Evolutionary conservation across 2,329 filamentous ascomycete genomes (phyloP).

Genomic region (Cytospora mali): DNA sequence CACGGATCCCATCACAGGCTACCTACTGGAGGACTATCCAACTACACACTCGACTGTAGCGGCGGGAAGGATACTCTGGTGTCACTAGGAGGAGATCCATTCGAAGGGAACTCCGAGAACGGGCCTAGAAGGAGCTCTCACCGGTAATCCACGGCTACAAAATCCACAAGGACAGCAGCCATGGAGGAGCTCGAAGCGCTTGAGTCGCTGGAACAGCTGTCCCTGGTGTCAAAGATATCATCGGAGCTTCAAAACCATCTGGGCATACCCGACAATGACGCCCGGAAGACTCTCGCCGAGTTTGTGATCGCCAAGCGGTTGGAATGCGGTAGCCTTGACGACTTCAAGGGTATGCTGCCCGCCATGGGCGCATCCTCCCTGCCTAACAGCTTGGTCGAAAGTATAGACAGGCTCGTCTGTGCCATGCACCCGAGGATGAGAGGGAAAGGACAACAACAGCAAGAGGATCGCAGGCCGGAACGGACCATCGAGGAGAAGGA

Average conservation of each 20-base stretch:
- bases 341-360: slow-evolving; percentile 77
- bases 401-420: slow-evolving; percentile 83
- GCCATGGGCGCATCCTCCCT: slow-evolving; percentile 79
- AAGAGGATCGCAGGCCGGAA: slow-evolving; percentile 44
- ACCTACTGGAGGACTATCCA: not conserved
- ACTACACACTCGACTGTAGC: not conserved
- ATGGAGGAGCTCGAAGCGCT: slow-evolving; percentile 94
- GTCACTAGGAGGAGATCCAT: not conserved
- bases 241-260: slow-evolving; percentile 94
- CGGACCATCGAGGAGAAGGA: slow-evolving; percentile 70
- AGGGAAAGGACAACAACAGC: slow-evolving; percentile 47
- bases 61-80: not conserved
- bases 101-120: not conserved
- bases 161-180: slow-evolving; percentile 15
- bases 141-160: not conserved
- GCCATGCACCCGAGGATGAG: slow-evolving; percentile 93
- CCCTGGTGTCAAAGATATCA: slow-evolving; percentile 91
- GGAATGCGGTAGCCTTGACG: slow-evolving; percentile 68
- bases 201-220: slow-evolving; percentile 86
- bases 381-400: slow-evolving; percentile 83
- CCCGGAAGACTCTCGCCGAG: slow-evolving; percentile 82
- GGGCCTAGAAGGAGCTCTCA: not conserved
- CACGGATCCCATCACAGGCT: not conserved
- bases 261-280: slow-evolving; percentile 71
- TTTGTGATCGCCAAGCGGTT: slow-evolving; percentile 91